A percentile compares a stretch with the other conserved stretches of the same genome.
phyloP scores from a whole-genome alignment of 2,329 filamentous ascomycete species.

The Alternaria brassicae region DNA sequence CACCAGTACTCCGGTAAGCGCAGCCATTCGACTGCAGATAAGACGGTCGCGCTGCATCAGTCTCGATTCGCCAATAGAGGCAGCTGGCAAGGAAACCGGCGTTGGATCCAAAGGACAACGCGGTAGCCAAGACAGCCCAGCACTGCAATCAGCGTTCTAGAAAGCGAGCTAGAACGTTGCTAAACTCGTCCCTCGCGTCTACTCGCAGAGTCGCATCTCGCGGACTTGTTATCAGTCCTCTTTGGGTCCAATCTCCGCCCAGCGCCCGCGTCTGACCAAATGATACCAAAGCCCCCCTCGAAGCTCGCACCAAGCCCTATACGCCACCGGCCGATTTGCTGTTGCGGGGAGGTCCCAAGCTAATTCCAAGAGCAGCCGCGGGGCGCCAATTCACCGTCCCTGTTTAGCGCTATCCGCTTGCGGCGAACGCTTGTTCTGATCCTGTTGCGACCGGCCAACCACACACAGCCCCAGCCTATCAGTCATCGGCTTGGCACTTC shows the following conservation, averaged over 20 bases:
- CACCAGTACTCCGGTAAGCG: constrained; percentile 14
- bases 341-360: constrained; percentile 31
- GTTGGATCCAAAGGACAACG: constrained; percentile 19
- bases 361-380: constrained; percentile 20
- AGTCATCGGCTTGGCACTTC: constrained; percentile 18
- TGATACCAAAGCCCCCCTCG: not conserved
- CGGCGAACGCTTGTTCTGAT: constrained; percentile 29
- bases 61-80: constrained; percentile 24
- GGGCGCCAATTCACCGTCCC: constrained; percentile 20
- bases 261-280: constrained; percentile 19
- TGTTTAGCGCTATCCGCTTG: constrained; percentile 19
- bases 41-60: constrained; percentile 6
- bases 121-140: constrained; percentile 19
- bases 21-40: constrained; percentile 21
- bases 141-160: constrained; percentile 23
- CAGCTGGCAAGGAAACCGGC: constrained; percentile 32
- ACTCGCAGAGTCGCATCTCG: not conserved
- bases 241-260: constrained; percentile 26
- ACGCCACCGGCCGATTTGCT: constrained; percentile 65
- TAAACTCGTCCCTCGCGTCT: not conserved
- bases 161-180: constrained; percentile 30
- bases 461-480: constrained; percentile 24
- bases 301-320: constrained; percentile 32
- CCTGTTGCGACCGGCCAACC: constrained; percentile 27
- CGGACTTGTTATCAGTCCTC: constrained; percentile 24